A percentile compares a stretch with the other conserved stretches of the same genome.
These are phyloP conservation scores for Claviceps monticola DNA, from an alignment of 2,329 filamentous ascomycete genomes.

Conservation along the genomic window DNA sequence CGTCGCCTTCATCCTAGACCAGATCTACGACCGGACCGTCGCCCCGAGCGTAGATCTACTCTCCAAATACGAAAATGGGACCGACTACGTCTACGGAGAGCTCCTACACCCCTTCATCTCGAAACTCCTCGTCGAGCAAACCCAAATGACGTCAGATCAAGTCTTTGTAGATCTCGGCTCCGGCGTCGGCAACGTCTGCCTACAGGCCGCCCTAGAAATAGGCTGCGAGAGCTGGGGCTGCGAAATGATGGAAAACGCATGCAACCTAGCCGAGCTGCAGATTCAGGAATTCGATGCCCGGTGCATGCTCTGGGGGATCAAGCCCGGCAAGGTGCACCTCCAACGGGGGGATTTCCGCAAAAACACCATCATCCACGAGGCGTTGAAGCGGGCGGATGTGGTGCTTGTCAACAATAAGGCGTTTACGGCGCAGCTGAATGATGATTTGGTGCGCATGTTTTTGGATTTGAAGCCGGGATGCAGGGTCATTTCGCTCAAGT, in stretches of 20 bases:
- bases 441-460: slow-evolving; percentile 74
- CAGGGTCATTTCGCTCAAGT: slow-evolving; percentile 82
- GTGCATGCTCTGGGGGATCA: slow-evolving; percentile 78
- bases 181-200: slow-evolving; percentile 86
- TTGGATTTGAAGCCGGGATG: slow-evolving; percentile 84
- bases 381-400: slow-evolving; percentile 79
- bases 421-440: slow-evolving; percentile 79
- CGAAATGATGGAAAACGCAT: slow-evolving; percentile 89
- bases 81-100: slow-evolving; percentile 91
- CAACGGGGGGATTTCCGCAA: slow-evolving; percentile 74
- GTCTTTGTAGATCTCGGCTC: slow-evolving; percentile 92
- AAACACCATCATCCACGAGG: slow-evolving; percentile 53
- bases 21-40: slow-evolving; percentile 86
- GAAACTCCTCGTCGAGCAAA: slow-evolving; percentile 63
- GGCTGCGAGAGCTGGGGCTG: slow-evolving; percentile 94
- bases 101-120: slow-evolving; percentile 74
- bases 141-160: slow-evolving; percentile 64
- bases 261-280: slow-evolving; percentile 67
- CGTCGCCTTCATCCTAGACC: slow-evolving; percentile 67
- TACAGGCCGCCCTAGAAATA: slow-evolving; percentile 85
- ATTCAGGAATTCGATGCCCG: slow-evolving; percentile 72
- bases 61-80: slow-evolving; percentile 75
- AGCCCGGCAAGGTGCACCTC: slow-evolving; percentile 64
- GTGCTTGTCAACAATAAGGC: slow-evolving; percentile 96
- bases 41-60: slow-evolving; percentile 77